Base-by-base conservation (phyloP, 2,329 filamentous ascomycete genomes). In the Exophiala spinifera region DNA sequence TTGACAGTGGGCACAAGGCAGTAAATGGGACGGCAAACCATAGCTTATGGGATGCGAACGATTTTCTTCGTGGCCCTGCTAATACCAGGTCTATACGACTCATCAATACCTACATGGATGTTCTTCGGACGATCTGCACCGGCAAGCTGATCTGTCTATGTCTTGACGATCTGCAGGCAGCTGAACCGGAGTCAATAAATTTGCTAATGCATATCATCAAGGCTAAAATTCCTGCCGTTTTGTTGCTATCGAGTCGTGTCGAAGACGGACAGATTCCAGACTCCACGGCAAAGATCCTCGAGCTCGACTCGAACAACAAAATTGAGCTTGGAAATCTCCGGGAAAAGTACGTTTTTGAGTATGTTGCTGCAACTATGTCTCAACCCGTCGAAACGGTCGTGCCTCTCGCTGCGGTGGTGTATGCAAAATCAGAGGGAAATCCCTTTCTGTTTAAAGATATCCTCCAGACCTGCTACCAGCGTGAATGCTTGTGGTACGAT, bases 381-480 rank as follows among this genome's bases (percentile, higher is more conserved):
- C 81, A 89, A 52, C 76, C 83, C 0, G 81, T 80, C 53, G 84
- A 89, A 31, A 87, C 90, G 44, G 81, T 94, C 1, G 74, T 88
- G 1, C 86, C 91, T 0, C 76, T 97, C 15, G 88, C 89, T 1
- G 82, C 91, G 5, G 88, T 96, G 8, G 84, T 96, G 4, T 88
- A 95, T 68, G 91, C 92, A 65, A 95, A 94, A 72, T 92, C 89
- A 7, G 82, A 82, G 21, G 91, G 91, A 1, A 96, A 95, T 58
- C 87, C 91, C 0, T 96, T 96, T 65, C 95, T 94, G 65, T 88
- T 96, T 69, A 81, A 89, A 51, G 89, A 96, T 71, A 95, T 96
- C 81, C 80, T 96, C 3, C 89, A 89, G 65, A 86, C 87, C 2
- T 95, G 89, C 67, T 86, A 95, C 68, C 84, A 89, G 37, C 94